Conservation (phyloP, 768 basidiomycete species). For the Piloderma croceum region DNA sequence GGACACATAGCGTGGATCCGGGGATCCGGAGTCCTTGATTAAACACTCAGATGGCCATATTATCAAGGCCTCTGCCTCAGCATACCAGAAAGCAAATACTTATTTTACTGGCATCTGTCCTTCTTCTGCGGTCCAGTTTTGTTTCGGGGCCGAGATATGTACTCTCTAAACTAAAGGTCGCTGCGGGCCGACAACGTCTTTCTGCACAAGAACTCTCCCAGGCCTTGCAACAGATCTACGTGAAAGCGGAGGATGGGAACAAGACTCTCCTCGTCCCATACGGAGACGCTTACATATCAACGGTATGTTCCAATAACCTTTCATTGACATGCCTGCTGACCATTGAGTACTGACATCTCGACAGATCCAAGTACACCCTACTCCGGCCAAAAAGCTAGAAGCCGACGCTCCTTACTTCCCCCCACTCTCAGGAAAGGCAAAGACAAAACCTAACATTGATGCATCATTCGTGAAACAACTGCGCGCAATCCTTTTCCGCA, state of each 20-base stretch:
- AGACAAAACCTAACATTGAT: slow-evolving; percentile 62
- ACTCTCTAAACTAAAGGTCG: slow-evolving; percentile 23
- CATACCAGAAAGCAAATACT: slow-evolving; percentile 28
- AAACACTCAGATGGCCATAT: slow-evolving; percentile 16
- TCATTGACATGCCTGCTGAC: neutral
- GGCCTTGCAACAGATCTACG: slow-evolving; percentile 59
- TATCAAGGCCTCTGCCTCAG: slow-evolving; percentile 19
- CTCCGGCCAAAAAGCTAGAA: slow-evolving; percentile 41
- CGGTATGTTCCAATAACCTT: slow-evolving; percentile 36
- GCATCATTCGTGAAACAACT: slow-evolving; percentile 67
- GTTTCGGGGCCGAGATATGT: slow-evolving; percentile 29
- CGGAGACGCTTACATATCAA: slow-evolving; percentile 48
- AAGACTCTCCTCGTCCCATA: slow-evolving; percentile 66
- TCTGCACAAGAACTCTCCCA: slow-evolving; percentile 38
- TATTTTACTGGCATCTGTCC: slow-evolving; percentile 38
- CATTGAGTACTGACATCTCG: neutral
- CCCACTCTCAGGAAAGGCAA: slow-evolving; percentile 36
- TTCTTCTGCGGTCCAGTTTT: slow-evolving; percentile 48
- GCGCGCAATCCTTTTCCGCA: slow-evolving; percentile 60
- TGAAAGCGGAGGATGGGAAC: slow-evolving; percentile 50
- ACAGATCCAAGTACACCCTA: slow-evolving; percentile 44
- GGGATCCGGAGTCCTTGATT: neutral
- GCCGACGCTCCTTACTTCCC: slow-evolving; percentile 59
- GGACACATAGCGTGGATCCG: too few relatives aligned
- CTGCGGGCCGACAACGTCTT: slow-evolving; percentile 23